A percentile compares a stretch with the other conserved stretches of the same genome.
These are phyloP conservation scores for Tinospora cordifolia DNA, from an alignment of 164 flowering plant genomes.

Conservation along the genomic window DNA sequence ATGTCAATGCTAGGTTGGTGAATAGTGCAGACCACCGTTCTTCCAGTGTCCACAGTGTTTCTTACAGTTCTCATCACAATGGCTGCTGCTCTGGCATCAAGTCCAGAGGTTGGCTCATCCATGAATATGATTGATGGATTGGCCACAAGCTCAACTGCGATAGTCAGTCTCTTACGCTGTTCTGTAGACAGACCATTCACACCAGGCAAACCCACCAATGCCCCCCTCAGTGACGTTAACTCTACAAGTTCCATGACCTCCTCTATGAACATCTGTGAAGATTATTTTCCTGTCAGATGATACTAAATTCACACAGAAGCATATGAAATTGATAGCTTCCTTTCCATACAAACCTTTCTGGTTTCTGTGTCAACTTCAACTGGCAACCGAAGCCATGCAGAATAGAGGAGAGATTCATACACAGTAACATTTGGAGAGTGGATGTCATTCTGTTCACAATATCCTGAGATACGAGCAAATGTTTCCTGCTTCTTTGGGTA, in stretches of 20 bases:
- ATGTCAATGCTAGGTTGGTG: constrained; percentile 65
- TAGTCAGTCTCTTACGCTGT: constrained; percentile 49
- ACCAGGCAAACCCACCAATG: constrained; percentile 44
- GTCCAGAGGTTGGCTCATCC: constrained; percentile 67
- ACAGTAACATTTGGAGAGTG: constrained; percentile 53
- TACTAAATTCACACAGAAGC: not conserved
- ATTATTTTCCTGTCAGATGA: not conserved
- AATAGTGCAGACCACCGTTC: constrained; percentile 60
- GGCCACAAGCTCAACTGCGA: constrained; percentile 51
- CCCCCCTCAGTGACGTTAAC: constrained; percentile 27
- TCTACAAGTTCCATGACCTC: constrained; percentile 56
- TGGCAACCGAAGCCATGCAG: constrained; percentile 56
- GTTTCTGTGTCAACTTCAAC: constrained; percentile 31
- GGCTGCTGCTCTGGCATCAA: constrained; percentile 57
- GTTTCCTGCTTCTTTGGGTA: constrained; percentile 47
- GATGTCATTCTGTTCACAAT: constrained; percentile 51
- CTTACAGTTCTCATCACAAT: constrained; percentile 57
- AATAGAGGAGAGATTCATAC: constrained; percentile 41
- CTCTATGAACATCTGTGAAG: constrained; percentile 39
- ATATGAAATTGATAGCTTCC: not conserved
- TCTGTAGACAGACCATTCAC: constrained; percentile 49
- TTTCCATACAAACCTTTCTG: constrained; percentile 30
- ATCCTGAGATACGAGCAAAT: constrained; percentile 48
- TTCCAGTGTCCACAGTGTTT: constrained; percentile 49
- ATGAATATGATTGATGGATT: constrained; percentile 53